Evolutionary conservation across 2,329 filamentous ascomycete genomes (phyloP).

Genomic region (Microascus cirrosus): DNA sequence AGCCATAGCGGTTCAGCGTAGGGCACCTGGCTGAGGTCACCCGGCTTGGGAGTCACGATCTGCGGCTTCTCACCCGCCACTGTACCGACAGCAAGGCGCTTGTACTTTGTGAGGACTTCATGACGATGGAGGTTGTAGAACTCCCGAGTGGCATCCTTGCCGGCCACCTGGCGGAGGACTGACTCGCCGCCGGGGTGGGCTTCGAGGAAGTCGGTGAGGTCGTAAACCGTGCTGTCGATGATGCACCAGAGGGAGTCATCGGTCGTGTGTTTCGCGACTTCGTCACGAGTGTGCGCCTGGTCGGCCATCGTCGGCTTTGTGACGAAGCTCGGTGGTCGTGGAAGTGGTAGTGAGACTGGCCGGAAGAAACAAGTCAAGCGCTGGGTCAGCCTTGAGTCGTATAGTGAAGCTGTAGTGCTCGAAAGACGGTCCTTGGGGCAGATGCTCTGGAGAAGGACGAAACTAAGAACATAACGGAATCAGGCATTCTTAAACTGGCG

Average conservation of each 20-base stretch:
- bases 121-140: constrained; percentile 92
- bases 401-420: neutral
- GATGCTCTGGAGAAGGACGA: neutral
- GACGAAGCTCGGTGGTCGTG: neutral
- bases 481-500: neutral
- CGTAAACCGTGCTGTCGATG: constrained; percentile 79
- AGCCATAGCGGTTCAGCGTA: constrained; percentile 84
- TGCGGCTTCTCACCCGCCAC: constrained; percentile 65
- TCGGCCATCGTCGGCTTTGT: constrained; percentile 14
- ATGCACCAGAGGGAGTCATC: constrained; percentile 74
- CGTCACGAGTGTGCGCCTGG: constrained; percentile 45
- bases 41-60: constrained; percentile 56
- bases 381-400: neutral
- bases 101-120: constrained; percentile 77
- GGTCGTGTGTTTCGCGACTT: constrained; percentile 66
- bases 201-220: constrained; percentile 74
- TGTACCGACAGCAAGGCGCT: constrained; percentile 62
- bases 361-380: neutral
- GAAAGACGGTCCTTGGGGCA: neutral
- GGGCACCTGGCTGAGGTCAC: constrained; percentile 65
- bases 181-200: constrained; percentile 75
- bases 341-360: neutral
- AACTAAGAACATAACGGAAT: neutral
- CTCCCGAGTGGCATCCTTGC: constrained; percentile 67
- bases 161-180: constrained; percentile 70